Conservation (phyloP, 768 basidiomycete genomes). For the Basidioascus undulatus region DNA sequence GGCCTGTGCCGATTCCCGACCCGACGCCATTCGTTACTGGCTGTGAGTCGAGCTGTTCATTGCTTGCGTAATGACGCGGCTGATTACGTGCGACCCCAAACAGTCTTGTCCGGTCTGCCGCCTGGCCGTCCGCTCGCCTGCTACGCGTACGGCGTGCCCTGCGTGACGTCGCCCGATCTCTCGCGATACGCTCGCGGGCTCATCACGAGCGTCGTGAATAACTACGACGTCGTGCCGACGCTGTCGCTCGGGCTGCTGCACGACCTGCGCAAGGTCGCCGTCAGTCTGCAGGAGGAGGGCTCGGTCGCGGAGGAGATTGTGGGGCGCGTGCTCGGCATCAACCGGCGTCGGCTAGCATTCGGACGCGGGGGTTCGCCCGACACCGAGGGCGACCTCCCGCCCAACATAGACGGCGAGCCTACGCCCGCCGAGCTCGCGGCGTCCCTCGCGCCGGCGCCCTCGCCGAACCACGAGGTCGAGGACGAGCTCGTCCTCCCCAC, state of each 20-base stretch:
- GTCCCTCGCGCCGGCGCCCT: background rate
- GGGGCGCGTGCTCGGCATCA: conserved; percentile 17
- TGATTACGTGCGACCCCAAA: too few relatives aligned
- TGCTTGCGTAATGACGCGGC: too few relatives aligned
- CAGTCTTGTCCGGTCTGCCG: conserved; percentile 17
- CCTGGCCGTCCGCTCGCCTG: conserved; percentile 19
- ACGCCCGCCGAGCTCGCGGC: background rate
- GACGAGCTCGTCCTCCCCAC: conserved; percentile 6
- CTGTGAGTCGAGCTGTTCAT: too few relatives aligned
- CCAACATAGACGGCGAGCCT: background rate
- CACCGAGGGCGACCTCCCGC: background rate
- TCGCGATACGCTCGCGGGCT: conserved; percentile 16
- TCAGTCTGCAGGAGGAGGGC: conserved; percentile 19
- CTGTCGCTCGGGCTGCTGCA: conserved; percentile 15
- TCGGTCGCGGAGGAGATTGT: conserved; percentile 20
- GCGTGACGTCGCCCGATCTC: conserved; percentile 19
- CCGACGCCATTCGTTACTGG: conserved; percentile 20
- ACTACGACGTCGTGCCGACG: conserved; percentile 17
- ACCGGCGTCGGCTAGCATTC: conserved; percentile 10
- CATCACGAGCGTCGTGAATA: conserved; percentile 17
- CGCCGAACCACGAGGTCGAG: background rate
- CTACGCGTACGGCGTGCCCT: conserved; percentile 19
- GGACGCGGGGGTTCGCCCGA: conserved; percentile 3
- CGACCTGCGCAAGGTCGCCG: conserved; percentile 20
- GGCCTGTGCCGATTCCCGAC: conserved; percentile 10